These are phyloP conservation scores for Xylaria curta DNA, from an alignment of 495 filamentous ascomycete genomes.

Conservation along the genomic window DNA sequence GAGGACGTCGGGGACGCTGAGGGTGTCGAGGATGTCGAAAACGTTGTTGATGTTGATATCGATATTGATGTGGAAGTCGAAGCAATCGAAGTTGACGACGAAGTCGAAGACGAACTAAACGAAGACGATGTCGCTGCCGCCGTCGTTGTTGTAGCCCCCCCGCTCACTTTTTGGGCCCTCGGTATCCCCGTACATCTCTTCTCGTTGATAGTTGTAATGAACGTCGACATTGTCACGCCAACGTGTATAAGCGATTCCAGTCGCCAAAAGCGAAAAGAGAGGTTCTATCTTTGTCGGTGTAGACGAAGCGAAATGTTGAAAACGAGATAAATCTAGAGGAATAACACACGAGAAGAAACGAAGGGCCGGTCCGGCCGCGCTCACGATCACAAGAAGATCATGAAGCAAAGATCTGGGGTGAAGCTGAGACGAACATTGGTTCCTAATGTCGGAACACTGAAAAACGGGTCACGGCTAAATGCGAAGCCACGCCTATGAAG, in stretches of 20 bases:
- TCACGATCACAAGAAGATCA: slow-evolving; percentile 47
- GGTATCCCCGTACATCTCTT: slow-evolving; percentile 57
- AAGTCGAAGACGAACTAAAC: slow-evolving; percentile 27
- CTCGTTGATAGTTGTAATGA: slow-evolving; percentile 49
- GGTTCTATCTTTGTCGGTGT: slow-evolving; percentile 28
- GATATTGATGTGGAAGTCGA: slow-evolving; percentile 16
- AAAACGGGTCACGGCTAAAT: slow-evolving; percentile 42
- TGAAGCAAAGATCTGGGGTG: slow-evolving; percentile 35
- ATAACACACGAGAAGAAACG: slow-evolving; percentile 41
- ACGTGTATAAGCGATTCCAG: slow-evolving; percentile 48
- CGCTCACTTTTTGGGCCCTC: slow-evolving; percentile 32
- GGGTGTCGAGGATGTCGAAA: slow-evolving; percentile 11
- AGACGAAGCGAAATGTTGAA: slow-evolving; percentile 33
- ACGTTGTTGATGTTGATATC: slow-evolving; percentile 19
- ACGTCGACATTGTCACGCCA: slow-evolving; percentile 28
- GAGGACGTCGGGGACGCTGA: background rate
- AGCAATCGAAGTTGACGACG: slow-evolving; percentile 28
- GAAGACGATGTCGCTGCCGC: slow-evolving; percentile 26
- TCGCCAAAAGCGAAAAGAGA: slow-evolving; percentile 39
- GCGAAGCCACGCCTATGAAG: slow-evolving; percentile 27
- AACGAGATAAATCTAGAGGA: slow-evolving; percentile 34
- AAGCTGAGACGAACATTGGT: slow-evolving; percentile 30
- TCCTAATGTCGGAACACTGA: slow-evolving; percentile 20
- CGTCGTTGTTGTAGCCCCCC: slow-evolving; percentile 29
- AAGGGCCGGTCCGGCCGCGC: slow-evolving; percentile 50